These are phyloP conservation scores for Venustampulla echinocandica DNA, from an alignment of 495 filamentous ascomycete genomes.

Conservation along the genomic window DNA sequence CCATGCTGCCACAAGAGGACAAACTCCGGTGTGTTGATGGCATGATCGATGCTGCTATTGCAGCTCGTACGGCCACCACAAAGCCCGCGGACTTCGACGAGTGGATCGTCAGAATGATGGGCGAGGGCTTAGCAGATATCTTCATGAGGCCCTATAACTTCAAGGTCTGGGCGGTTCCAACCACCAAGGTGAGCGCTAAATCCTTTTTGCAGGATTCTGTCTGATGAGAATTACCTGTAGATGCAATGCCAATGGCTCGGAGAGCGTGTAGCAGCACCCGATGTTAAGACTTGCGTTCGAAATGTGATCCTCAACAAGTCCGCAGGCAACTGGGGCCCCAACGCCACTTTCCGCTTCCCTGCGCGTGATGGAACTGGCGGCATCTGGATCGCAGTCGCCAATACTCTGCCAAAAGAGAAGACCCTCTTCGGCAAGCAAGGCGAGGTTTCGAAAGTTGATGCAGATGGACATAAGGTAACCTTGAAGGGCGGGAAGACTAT, in stretches of 20 bases:
- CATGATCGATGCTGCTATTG: constrained; percentile 91
- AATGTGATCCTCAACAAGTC: constrained; percentile 96
- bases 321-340: constrained; percentile 96
- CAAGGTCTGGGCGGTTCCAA: constrained; percentile 99
- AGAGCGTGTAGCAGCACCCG: constrained; percentile 94
- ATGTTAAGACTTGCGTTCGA: constrained; percentile 88
- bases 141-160: constrained; percentile 99
- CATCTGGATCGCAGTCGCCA: constrained; percentile 97
- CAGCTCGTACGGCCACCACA: constrained; percentile 71
- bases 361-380: constrained; percentile 90
- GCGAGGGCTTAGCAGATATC: constrained; percentile 79
- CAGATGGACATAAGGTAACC: constrained; percentile 71
- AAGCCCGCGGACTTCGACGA: constrained; percentile 97
- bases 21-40: constrained; percentile 93
- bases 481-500: constrained; percentile 83
- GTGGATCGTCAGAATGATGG: constrained; percentile 94
- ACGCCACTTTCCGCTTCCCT: constrained; percentile 97
- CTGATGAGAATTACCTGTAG: constrained; percentile 45
- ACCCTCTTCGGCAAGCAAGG: constrained; percentile 81
- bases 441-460: constrained; percentile 76
- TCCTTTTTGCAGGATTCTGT: background rate
- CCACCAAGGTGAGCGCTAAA: constrained; percentile 67
- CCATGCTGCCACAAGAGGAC: constrained; percentile 95
- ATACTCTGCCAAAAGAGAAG: constrained; percentile 88
- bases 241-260: constrained; percentile 99